Base-by-base conservation (phyloP, 805 yeast species). In the Candida peoriensis region DNA sequence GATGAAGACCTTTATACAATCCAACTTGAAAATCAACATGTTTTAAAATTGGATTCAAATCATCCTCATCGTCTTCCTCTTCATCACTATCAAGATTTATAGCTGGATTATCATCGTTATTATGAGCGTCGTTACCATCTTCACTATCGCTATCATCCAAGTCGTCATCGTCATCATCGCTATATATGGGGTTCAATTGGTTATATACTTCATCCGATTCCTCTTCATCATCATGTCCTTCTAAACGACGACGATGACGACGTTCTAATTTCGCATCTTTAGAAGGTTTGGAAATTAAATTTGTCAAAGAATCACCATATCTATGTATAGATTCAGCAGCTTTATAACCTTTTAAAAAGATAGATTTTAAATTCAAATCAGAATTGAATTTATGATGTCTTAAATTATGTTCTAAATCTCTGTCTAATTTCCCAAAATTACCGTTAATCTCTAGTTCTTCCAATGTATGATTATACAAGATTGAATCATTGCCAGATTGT, bases 381-480 rank as follows among this genome's bases (percentile, higher is more conserved):
- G 32, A 24, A 11, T 36, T 28, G 7, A 38, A 34, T 3, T 44
- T 29, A 16, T 20, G 31, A 34, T 47, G 52, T 15, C 52, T 40
- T 15, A 47, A 15, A 12, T 28, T 34, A 36, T 47, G 43, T 21
- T 47, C 52, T 15, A 42, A 28, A 19, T 33, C 33, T 24, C 48
- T 38, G 31, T 49, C 54, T 3, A 28, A n/a, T 16, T 22, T 21
- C 12, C 54, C 54, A 43, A 46, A 47, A 9, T 36, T 36, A 6
- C 49, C 52, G 32, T 44, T 49, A 15, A 49, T 12, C 27, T 47
- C 52, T 9, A 49, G 26, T n/a, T 34, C 32, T 12, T 33, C 27
- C 11, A 47, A 18, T 2, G 14, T 15, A 4, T 21, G 10, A 27
- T 34, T 36, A 14, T 14, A 25, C 4, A 11, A 15, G 6, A 10